Percentiles rank a stretch among this genome's conserved stretches.
Conservation (phyloP, 441 rosid genomes). For the Corymbia calophylla region DNA sequence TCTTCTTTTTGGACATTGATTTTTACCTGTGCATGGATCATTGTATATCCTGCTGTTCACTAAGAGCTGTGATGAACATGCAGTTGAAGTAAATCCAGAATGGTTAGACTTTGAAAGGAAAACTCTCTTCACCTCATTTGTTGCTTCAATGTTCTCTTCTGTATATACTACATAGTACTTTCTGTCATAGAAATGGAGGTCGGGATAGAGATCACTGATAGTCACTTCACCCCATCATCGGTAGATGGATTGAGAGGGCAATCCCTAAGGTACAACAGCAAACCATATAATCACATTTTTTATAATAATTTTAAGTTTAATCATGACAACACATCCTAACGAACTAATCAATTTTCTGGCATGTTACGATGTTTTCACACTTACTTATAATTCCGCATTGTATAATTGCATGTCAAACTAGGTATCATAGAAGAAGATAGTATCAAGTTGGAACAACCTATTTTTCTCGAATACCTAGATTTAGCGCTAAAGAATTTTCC, state of each 20-base stretch:
- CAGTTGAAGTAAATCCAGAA: not conserved
- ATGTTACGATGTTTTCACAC: not conserved
- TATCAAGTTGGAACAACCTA: no score
- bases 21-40: not conserved
- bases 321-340: not conserved
- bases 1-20: not conserved
- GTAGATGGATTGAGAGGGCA: not conserved
- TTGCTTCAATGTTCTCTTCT: not conserved
- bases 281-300: not conserved
- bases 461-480: no score
- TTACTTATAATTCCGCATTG: not conserved
- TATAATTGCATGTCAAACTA: accelerated
- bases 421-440: not conserved
- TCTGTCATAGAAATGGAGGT: not conserved
- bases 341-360: not conserved
- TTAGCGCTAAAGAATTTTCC: no score
- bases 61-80: not conserved
- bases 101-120: not conserved
- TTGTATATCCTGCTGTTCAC: not conserved
- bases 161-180: not conserved
- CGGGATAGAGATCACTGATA: not conserved
- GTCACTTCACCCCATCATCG: not conserved
- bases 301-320: not conserved
- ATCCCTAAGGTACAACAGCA: not conserved
- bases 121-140: not conserved